A percentile compares a stretch with the other conserved stretches of the same genome.
Evolutionary conservation across 768 basidiomycete genomes (phyloP).

Genomic region (Macrocybe gigantea): DNA sequence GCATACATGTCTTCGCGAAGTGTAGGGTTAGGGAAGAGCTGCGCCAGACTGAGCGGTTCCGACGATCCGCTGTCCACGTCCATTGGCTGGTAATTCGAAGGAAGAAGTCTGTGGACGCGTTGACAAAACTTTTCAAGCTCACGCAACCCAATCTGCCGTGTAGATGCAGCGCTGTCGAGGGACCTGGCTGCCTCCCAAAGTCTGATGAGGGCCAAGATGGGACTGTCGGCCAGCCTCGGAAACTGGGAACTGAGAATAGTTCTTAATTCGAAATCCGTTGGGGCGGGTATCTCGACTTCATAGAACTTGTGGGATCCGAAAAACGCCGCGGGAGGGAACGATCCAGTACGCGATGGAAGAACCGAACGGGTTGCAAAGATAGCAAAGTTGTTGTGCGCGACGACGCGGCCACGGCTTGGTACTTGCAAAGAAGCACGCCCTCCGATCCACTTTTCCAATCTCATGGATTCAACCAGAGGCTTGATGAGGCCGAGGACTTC

Average conservation of each 20-base stretch:
- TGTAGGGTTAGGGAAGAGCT: conserved; percentile 61
- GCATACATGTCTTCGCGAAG: conserved; percentile 86
- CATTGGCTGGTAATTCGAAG: conserved; percentile 38
- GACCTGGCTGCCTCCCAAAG: conserved; percentile 63
- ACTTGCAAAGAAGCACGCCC: conserved; percentile 62
- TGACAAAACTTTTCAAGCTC: conserved; percentile 83
- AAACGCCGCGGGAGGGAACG: conserved; percentile 60
- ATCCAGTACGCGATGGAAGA: conserved; percentile 36
- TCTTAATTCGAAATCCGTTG: conserved; percentile 60
- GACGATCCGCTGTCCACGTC: conserved; percentile 25
- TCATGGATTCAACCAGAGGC: conserved; percentile 72
- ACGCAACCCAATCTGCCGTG: conserved; percentile 63
- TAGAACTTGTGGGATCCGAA: conserved; percentile 82
- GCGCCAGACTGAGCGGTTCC: not conserved
- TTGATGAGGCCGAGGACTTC: conserved; percentile 88
- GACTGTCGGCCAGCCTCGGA: conserved; percentile 45
- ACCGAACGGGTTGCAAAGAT: conserved; percentile 87
- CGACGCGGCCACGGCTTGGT: conserved; percentile 67
- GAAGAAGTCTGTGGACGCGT: conserved; percentile 60
- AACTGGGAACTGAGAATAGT: conserved; percentile 68
- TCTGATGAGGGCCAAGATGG: conserved; percentile 47
- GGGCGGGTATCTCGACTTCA: conserved; percentile 60
- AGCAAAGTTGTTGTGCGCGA: conserved; percentile 75
- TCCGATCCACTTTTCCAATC: conserved; percentile 70
- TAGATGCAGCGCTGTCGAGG: conserved; percentile 45